Evolutionary conservation across 176 grass and related monocot genomes (phyloP).

Genomic region (Bromus sterilis): DNA sequence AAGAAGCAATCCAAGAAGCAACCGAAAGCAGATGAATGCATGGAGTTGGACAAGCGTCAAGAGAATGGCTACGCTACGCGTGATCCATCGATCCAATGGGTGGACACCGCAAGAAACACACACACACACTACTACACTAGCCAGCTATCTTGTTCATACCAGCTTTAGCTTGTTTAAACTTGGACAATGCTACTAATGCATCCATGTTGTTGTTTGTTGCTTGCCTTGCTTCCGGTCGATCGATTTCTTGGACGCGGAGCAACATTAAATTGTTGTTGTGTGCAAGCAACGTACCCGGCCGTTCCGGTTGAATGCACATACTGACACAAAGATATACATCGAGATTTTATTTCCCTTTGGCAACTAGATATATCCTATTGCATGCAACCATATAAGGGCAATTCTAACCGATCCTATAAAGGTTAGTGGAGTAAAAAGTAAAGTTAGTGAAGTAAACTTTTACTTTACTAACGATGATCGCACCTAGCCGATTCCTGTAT

Average conservation of each 20-base stretch:
- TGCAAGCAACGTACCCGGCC: constrained; percentile 36
- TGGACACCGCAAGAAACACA: constrained; percentile 37
- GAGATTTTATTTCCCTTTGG: background rate
- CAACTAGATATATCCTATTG: background rate
- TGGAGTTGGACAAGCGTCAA: constrained; percentile 53
- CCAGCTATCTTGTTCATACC: background rate
- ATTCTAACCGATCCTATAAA: too few species aligned
- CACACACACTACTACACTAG: background rate
- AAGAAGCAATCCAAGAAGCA: constrained; percentile 18
- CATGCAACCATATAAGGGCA: background rate
- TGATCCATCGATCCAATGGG: background rate
- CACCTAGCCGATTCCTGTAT: too few species aligned
- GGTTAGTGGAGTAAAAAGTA: too few species aligned
- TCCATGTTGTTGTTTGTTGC: background rate
- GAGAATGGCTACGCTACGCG: constrained; percentile 14
- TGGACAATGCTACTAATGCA: background rate
- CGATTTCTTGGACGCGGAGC: background rate
- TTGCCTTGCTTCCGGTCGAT: background rate
- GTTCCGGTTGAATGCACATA: background rate
- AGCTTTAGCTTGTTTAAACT: background rate
- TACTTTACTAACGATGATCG: too few species aligned
- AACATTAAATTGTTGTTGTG: constrained; percentile 34
- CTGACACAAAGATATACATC: background rate
- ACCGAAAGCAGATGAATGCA: background rate
- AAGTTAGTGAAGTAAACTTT: too few species aligned